Evolutionary conservation across 257 asterid species (phyloP).

Genomic region (Avicennia marina): DNA sequence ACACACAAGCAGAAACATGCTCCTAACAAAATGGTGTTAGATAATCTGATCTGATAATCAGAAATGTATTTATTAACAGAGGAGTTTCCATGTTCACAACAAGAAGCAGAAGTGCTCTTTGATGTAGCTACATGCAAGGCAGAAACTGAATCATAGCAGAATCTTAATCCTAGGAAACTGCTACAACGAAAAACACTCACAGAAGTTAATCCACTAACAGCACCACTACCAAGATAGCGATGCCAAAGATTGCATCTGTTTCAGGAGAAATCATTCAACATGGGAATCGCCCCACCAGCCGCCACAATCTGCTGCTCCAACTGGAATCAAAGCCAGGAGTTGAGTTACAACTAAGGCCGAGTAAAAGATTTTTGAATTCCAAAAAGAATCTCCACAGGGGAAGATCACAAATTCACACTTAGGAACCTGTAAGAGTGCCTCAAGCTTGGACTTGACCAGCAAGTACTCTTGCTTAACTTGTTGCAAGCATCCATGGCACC

Average conservation of each 20-base stretch:
- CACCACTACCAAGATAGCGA: no score
- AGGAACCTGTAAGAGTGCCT: slow-evolving; percentile 55
- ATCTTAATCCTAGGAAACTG: slow-evolving; percentile 14
- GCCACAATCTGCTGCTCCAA: slow-evolving; percentile 76
- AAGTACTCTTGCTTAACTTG: slow-evolving; percentile 67
- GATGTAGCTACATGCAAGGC: slow-evolving; percentile 3
- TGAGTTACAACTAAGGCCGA: no score
- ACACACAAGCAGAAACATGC: not conserved
- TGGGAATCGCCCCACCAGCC: slow-evolving; percentile 78
- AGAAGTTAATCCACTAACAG: slow-evolving; percentile 1
- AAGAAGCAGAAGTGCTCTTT: not conserved
- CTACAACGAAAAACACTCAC: slow-evolving; percentile 16
- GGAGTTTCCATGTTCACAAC: slow-evolving; percentile 17
- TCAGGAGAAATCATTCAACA: slow-evolving; percentile 23
- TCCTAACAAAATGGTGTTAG: not conserved
- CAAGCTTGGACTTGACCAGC: slow-evolving; percentile 69
- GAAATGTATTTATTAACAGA: slow-evolving; percentile 19
- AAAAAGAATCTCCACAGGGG: not conserved
- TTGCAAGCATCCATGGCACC: slow-evolving; percentile 67
- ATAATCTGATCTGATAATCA: not conserved
- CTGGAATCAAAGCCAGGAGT: slow-evolving; percentile 28
- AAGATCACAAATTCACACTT: not conserved
- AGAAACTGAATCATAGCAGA: slow-evolving; percentile 8
- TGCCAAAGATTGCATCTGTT: not conserved
- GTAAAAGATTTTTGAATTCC: no score